A percentile compares a stretch with the other conserved stretches of the same genome.
Conservation (phyloP, 805 yeast genomes). For the Yarrowia keelungensis region DNA sequence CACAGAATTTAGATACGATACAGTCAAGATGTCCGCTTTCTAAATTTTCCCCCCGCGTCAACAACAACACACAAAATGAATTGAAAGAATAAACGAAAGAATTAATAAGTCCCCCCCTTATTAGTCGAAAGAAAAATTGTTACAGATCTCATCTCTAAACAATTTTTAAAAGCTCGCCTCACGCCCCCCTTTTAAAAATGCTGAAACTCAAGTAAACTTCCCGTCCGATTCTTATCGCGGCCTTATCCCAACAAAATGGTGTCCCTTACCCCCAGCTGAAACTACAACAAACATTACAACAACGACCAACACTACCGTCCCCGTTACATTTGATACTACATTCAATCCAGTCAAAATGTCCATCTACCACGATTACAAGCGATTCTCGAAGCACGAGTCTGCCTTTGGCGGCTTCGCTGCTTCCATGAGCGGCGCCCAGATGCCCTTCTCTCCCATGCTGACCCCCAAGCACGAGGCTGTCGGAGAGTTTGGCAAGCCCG, state of each 20-base stretch:
- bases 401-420: constrained; percentile 46
- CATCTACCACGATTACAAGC: constrained; percentile 32
- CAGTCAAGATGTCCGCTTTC: constrained; percentile 40
- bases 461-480: constrained; percentile 39
- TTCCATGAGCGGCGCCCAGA: constrained; percentile 24
- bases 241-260: constrained; percentile 27
- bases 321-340: constrained; percentile 22
- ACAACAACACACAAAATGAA: constrained; percentile 23
- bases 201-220: constrained; percentile 30
- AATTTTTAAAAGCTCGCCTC: constrained; percentile 40
- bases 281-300: constrained; percentile 18
- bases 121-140: constrained; percentile 40
- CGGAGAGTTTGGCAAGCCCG: constrained; percentile 32
- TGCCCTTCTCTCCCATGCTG: constrained; percentile 39
- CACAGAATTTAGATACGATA: constrained; percentile 10
- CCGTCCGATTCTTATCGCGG: constrained; percentile 36
- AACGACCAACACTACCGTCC: constrained; percentile 17
- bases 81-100: constrained; percentile 31
- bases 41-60: constrained; percentile 37
- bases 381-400: constrained; percentile 44
- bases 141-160: constrained; percentile 28
- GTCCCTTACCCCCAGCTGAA: constrained; percentile 20
- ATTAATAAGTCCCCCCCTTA: constrained; percentile 37
- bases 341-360: constrained; percentile 36
- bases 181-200: constrained; percentile 39